Percentiles rank a stretch among this genome's conserved stretches.
Conservation (phyloP, 768 basidiomycete genomes). For the Suillus hirtellus region DNA sequence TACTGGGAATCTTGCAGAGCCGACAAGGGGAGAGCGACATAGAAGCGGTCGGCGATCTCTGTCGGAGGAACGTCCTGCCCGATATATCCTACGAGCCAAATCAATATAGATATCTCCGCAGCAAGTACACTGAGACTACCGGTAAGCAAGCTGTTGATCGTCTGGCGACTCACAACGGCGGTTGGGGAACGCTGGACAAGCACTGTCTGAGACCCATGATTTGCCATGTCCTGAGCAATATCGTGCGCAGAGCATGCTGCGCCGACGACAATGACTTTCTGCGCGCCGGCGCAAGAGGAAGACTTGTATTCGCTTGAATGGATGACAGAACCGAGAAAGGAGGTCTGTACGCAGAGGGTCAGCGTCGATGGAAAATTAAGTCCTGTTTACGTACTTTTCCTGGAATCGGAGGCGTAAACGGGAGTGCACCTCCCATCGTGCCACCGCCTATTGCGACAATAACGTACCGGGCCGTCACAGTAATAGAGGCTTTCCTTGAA, state of each 20-base stretch:
- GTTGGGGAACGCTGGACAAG: constrained; percentile 17
- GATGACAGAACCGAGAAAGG: constrained; percentile 5
- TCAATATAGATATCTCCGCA: background rate
- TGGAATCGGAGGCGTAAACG: background rate
- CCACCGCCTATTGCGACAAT: constrained; percentile 8
- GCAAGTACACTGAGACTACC: constrained; percentile 5
- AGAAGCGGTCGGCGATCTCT: constrained; percentile 16
- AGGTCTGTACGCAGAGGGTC: background rate
- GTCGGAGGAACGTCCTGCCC: constrained; percentile 12
- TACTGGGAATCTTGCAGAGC: constrained; percentile 5
- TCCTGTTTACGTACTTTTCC: background rate
- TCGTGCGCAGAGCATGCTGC: constrained; percentile 18
- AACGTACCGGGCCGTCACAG: constrained; percentile 1
- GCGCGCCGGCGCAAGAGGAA: background rate
- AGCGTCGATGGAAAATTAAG: background rate
- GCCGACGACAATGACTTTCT: constrained; percentile 12
- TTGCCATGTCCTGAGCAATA: constrained; percentile 15
- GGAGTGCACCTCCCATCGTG: constrained; percentile 6
- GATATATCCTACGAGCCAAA: constrained; percentile 8
- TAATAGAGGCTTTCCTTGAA: background rate
- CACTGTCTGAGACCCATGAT: constrained; percentile 1
- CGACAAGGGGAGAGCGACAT: constrained; percentile 12
- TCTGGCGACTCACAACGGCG: constrained; percentile 10
- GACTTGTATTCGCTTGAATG: constrained; percentile 11
- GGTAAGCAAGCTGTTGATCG: constrained; percentile 3